Conservation (phyloP, 345 rosid species). For the Populus alba region DNA sequence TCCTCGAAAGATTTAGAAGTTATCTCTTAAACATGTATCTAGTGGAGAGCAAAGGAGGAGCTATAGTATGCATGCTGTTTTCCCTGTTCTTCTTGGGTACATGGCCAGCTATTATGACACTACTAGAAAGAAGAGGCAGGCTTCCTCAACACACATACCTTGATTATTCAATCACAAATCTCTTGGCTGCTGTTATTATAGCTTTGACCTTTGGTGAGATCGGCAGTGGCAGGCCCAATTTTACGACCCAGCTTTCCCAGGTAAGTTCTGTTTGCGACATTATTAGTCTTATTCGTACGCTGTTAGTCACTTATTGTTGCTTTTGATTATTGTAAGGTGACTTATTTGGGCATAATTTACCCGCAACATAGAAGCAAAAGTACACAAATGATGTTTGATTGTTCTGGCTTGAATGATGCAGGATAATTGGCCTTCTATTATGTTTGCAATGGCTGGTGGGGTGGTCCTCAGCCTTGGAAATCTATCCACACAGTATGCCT, state of each 20-base stretch:
- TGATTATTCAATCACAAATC: constrained; percentile 74
- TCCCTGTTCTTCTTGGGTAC: constrained; percentile 80
- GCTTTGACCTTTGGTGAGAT: constrained; percentile 72
- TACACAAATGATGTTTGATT: not conserved
- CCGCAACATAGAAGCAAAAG: too few species aligned
- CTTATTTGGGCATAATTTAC: too few species aligned
- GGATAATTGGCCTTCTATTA: constrained; percentile 69
- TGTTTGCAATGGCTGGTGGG: constrained; percentile 83
- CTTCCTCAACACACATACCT: constrained; percentile 93
- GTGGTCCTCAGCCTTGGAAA: constrained; percentile 75
- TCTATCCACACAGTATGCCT: constrained; percentile 77
- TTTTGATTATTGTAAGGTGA: constrained; percentile 3
- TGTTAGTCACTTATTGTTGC: not conserved
- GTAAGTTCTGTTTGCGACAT: constrained; percentile 20
- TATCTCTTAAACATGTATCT: constrained; percentile 49
- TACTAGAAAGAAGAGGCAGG: constrained; percentile 81
- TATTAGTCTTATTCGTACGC: too few species aligned
- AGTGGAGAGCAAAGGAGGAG: constrained; percentile 87
- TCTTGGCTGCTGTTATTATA: constrained; percentile 65
- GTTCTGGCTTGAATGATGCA: constrained; percentile 16
- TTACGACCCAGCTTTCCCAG: constrained; percentile 61
- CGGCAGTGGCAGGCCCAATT: constrained; percentile 49
- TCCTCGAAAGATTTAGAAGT: not conserved
- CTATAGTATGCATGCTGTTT: constrained; percentile 64
- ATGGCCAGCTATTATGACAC: constrained; percentile 81